Conservation (phyloP, 148 eudicot species). For the Gaultheria prostrata region DNA sequence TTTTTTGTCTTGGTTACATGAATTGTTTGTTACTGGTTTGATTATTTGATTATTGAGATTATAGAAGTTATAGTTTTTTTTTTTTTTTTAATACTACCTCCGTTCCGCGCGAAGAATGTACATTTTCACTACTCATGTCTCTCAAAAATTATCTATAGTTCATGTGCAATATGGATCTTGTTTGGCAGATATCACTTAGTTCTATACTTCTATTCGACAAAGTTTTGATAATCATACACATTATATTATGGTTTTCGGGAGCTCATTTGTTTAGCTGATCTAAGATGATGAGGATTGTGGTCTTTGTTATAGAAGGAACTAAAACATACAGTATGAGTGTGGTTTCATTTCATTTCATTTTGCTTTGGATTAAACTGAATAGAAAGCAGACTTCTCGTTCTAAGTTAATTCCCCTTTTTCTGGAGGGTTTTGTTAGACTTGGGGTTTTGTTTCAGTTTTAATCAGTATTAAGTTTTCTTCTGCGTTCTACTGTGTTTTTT, state of each 20-base stretch:
- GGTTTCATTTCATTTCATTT: background rate
- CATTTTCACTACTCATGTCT: too few species aligned
- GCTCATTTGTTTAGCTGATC: constrained; percentile 1
- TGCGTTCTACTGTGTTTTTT: background rate
- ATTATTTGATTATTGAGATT: background rate
- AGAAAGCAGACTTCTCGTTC: constrained; percentile 11
- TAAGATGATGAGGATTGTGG: background rate
- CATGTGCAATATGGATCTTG: too few species aligned
- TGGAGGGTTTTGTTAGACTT: background rate
- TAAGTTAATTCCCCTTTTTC: background rate
- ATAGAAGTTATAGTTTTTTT: background rate
- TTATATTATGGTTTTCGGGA: background rate
- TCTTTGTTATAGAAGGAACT: constrained; percentile 2
- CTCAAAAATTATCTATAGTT: too few species aligned
- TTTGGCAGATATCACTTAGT: too few species aligned
- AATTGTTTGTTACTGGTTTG: background rate
- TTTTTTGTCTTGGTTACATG: background rate
- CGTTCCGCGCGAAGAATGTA: too few species aligned
- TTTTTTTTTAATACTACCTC: background rate
- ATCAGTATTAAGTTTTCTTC: background rate
- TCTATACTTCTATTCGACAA: too few species aligned
- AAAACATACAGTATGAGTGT: background rate
- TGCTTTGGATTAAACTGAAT: background rate
- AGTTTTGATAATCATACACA: too few species aligned
- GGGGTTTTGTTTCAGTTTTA: background rate